Percentiles rank a stretch among this genome's conserved stretches.
Conservation (phyloP, 2,329 filamentous ascomycete genomes). For the Didymella sp. region DNA sequence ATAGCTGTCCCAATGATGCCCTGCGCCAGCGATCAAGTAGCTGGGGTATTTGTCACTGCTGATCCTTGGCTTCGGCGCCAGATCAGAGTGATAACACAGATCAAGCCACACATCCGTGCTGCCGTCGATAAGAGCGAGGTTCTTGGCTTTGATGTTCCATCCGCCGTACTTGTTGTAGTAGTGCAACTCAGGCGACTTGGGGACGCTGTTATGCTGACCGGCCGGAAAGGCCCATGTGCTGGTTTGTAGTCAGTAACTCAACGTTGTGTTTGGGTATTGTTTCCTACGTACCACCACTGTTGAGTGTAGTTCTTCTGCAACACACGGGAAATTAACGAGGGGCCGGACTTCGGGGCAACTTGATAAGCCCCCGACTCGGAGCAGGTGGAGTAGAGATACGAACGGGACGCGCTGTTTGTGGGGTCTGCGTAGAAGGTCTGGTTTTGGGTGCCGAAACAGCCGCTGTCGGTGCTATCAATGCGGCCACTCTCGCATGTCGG, state of each 20-base stretch:
- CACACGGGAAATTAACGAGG: conserved; percentile 57
- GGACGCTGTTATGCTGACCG: conserved; percentile 56
- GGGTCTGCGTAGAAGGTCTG: conserved; percentile 54
- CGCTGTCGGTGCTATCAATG: conserved; percentile 49
- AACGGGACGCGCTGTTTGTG: conserved; percentile 52
- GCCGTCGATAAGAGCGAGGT: conserved; percentile 61
- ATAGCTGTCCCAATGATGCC: conserved; percentile 61
- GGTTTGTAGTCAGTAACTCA: too few species aligned
- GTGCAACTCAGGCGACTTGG: conserved; percentile 52
- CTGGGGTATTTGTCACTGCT: conserved; percentile 57
- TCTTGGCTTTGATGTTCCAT: conserved; percentile 55
- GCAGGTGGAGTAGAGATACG: conserved; percentile 61
- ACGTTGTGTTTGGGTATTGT: too few species aligned
- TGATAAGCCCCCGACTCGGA: conserved; percentile 60
- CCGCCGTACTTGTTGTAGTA: conserved; percentile 58
- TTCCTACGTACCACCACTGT: conserved; percentile 54
- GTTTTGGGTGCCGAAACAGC: conserved; percentile 57
- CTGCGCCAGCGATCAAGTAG: conserved; percentile 58
- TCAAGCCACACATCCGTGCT: conserved; percentile 62
- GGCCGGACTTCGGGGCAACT: conserved; percentile 54
- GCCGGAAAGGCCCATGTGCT: conserved; percentile 61
- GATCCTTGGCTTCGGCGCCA: conserved; percentile 47
- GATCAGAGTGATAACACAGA: conserved; percentile 59
- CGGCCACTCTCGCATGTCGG: conserved; percentile 54
- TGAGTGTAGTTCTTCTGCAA: conserved; percentile 60